These are phyloP conservation scores for Phascolomyces articulosus DNA, from an alignment of 371 early-diverging fungal genomes.

Conservation along the genomic window DNA sequence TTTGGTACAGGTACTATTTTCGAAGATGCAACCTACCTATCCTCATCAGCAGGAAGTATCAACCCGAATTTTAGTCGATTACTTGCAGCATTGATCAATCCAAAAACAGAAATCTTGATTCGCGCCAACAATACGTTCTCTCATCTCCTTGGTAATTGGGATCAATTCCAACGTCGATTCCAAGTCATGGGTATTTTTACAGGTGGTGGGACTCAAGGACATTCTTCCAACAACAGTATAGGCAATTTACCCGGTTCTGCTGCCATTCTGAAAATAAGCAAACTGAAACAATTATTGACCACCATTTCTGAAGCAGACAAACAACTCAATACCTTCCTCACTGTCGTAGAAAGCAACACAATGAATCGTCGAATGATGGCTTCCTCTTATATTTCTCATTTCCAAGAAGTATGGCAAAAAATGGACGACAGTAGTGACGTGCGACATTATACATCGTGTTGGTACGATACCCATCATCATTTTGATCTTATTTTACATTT, in stretches of 20 bases:
- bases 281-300: slow-evolving; percentile 66
- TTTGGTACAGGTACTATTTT: slow-evolving; percentile 7
- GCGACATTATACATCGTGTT: slow-evolving; percentile 44
- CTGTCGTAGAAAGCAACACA: too few species aligned
- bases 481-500: slow-evolving; percentile 38
- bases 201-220: slow-evolving; percentile 12
- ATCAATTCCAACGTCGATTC: slow-evolving; percentile 38
- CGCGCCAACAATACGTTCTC: slow-evolving; percentile 37
- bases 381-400: slow-evolving; percentile 22
- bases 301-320: slow-evolving; percentile 74
- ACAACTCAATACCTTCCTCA: slow-evolving; percentile 48
- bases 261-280: slow-evolving; percentile 66
- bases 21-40: neutral
- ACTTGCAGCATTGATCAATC: slow-evolving; percentile 21
- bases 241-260: slow-evolving; percentile 44
- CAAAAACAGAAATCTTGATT: slow-evolving; percentile 38
- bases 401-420: slow-evolving; percentile 38
- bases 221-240: neutral
- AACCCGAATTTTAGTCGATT: slow-evolving; percentile 6
- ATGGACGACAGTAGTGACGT: slow-evolving; percentile 28
- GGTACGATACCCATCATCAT: slow-evolving; percentile 48
- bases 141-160: slow-evolving; percentile 46
- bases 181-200: slow-evolving; percentile 47
- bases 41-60: too few species aligned
- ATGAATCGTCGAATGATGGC: too few species aligned